Conservation (phyloP, 148 eudicot genomes). For the Drosera capensis region DNA sequence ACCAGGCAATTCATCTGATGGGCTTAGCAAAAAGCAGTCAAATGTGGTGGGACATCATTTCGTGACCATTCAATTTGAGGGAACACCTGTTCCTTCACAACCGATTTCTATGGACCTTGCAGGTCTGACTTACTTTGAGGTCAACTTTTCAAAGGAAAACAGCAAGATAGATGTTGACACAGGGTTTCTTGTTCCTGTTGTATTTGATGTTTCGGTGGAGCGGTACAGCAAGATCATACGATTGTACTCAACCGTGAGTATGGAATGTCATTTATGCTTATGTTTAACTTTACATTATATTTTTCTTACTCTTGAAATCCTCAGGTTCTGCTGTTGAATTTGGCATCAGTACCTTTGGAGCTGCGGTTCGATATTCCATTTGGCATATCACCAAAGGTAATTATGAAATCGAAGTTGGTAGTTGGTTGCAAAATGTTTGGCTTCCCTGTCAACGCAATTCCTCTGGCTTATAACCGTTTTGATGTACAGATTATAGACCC, state of each 20-base stretch:
- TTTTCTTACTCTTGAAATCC: slow-evolving; percentile 8
- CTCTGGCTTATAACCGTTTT: not conserved
- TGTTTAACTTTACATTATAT: slow-evolving; percentile 2
- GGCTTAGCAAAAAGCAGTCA: slow-evolving; percentile 39
- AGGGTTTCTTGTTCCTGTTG: slow-evolving; percentile 78
- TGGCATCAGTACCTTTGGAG: slow-evolving; percentile 70
- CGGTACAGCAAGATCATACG: slow-evolving; percentile 71
- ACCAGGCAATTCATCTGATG: slow-evolving; percentile 55
- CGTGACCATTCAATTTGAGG: slow-evolving; percentile 68
- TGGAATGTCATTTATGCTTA: slow-evolving; percentile 2
- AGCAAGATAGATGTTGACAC: slow-evolving; percentile 18
- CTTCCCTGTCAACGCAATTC: not conserved
- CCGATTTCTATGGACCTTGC: slow-evolving; percentile 96
- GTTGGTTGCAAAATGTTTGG: not conserved
- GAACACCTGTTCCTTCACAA: slow-evolving; percentile 51
- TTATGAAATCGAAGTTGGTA: not conserved
- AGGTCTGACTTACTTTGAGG: slow-evolving; percentile 78
- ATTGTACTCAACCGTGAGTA: slow-evolving; percentile 80
- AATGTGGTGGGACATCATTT: slow-evolving; percentile 51
- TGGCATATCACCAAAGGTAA: slow-evolving; percentile 87
- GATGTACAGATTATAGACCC: slow-evolving; percentile 61
- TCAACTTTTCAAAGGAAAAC: slow-evolving; percentile 59
- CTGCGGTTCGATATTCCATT: slow-evolving; percentile 93
- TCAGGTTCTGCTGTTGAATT: slow-evolving; percentile 78
- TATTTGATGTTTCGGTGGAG: slow-evolving; percentile 83